These are phyloP conservation scores for Lippia alba DNA, from an alignment of 305 asterid species.

Conservation along the genomic window DNA sequence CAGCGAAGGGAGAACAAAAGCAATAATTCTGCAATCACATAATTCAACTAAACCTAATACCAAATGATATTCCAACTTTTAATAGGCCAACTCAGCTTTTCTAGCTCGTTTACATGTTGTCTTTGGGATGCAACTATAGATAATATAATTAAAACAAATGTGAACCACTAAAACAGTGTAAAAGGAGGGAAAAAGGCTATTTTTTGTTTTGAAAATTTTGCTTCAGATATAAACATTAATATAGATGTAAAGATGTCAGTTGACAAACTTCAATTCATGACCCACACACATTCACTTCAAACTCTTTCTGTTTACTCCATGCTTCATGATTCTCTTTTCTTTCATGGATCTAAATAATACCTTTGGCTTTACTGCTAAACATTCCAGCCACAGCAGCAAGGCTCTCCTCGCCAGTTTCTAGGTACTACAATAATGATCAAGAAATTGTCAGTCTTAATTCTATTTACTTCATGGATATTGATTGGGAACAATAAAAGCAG, in stretches of 20 bases:
- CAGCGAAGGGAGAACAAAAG: slow-evolving; percentile 14
- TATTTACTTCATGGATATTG: slow-evolving; percentile 22
- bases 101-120: slow-evolving; percentile 24
- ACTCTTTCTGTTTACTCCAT: slow-evolving; percentile 9
- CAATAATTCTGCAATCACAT: slow-evolving; percentile 27
- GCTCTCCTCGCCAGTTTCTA: slow-evolving; percentile 96
- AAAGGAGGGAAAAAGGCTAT: neutral
- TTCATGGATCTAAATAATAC: slow-evolving; percentile 43
- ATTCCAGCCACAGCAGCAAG: slow-evolving; percentile 99
- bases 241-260: slow-evolving; percentile 23
- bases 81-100: slow-evolving; percentile 21
- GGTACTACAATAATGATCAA: slow-evolving; percentile 59
- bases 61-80: slow-evolving; percentile 30
- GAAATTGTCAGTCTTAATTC: slow-evolving; percentile 23
- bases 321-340: slow-evolving; percentile 14
- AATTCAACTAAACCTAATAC: slow-evolving; percentile 21
- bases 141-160: slow-evolving; percentile 19
- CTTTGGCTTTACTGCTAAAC: slow-evolving; percentile 99
- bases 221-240: slow-evolving; percentile 11
- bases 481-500: slow-evolving; percentile 19
- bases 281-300: slow-evolving; percentile 6
- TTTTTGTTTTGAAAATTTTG: slow-evolving; percentile 14
- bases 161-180: slow-evolving; percentile 10
- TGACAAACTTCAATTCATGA: slow-evolving; percentile 12
- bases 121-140: slow-evolving; percentile 28